Percentiles rank a stretch among this genome's conserved stretches.
Conservation (phyloP, 2,329 filamentous ascomycete genomes). For the Sarocladiaceae sp. region DNA sequence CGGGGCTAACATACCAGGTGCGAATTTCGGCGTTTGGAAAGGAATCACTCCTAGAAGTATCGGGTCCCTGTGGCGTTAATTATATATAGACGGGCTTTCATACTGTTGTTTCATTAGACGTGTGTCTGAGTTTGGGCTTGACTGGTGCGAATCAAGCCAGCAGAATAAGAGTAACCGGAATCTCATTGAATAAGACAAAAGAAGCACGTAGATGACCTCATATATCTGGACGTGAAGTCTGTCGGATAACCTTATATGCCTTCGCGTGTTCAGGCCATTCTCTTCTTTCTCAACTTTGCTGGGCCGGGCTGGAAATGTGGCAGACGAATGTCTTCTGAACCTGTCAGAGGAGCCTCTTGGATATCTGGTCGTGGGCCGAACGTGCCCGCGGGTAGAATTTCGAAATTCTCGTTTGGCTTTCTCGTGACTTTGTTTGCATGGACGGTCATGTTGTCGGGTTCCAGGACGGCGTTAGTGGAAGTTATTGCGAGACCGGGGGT, state of each 20-base stretch:
- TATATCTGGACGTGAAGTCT: neutral
- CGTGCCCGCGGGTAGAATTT: slow-evolving; percentile 10
- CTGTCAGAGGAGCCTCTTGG: neutral
- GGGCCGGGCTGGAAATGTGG: slow-evolving; percentile 6
- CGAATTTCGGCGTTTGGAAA: neutral
- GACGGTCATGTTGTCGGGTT: neutral
- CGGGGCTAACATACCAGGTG: neutral
- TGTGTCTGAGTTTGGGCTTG: neutral
- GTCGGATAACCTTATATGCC: neutral
- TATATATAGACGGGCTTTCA: too few species aligned
- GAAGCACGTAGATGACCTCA: too few species aligned
- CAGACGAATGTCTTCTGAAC: neutral
- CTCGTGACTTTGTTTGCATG: slow-evolving; percentile 4
- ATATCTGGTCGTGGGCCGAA: slow-evolving; percentile 8
- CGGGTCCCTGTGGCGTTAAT: too few species aligned
- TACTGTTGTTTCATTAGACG: too few species aligned
- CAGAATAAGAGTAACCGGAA: too few species aligned
- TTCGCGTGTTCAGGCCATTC: neutral
- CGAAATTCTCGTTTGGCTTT: slow-evolving; percentile 8
- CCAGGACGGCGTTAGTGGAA: neutral
- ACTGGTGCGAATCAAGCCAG: neutral
- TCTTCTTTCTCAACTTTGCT: slow-evolving; percentile 6
- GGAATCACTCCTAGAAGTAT: too few species aligned
- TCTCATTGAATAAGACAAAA: too few species aligned
- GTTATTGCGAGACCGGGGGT: too few species aligned